phyloP scores from a whole-genome alignment of 805 yeast species.

The Tetrapisispora iriomotensis region DNA sequence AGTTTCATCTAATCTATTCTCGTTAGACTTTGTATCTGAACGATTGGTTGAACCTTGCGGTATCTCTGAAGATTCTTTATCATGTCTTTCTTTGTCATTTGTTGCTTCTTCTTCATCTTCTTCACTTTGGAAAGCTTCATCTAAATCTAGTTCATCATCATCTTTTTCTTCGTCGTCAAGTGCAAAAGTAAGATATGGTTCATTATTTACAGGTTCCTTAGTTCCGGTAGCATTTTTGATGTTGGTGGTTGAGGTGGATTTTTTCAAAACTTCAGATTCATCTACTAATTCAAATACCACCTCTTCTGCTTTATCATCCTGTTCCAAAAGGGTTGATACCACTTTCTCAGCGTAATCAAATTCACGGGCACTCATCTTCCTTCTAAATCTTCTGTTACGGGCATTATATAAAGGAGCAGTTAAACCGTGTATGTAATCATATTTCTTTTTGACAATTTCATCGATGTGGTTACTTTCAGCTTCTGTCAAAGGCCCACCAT shows the following conservation, averaged over 20 bases:
- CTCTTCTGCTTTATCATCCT: constrained; percentile 80
- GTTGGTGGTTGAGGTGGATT: constrained; percentile 14
- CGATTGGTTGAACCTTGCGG: background rate
- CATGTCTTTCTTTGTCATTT: constrained; percentile 4
- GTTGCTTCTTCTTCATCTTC: constrained; percentile 28
- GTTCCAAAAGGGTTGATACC: constrained; percentile 63
- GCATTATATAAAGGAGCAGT: constrained; percentile 72
- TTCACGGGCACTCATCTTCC: constrained; percentile 57
- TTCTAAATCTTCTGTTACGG: constrained; percentile 58
- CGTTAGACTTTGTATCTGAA: background rate
- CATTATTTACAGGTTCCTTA: background rate
- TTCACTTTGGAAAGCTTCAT: constrained; percentile 41
- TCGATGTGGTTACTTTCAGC: constrained; percentile 19
- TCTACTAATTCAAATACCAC: constrained; percentile 68
- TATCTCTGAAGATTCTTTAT: constrained; percentile 6
- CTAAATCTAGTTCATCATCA: constrained; percentile 48
- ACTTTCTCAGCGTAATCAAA: constrained; percentile 69
- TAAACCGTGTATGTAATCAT: constrained; percentile 62
- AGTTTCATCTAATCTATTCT: constrained; percentile 21
- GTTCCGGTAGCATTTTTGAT: constrained; percentile 1
- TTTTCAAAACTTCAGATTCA: constrained; percentile 31
- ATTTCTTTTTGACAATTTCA: constrained; percentile 17
- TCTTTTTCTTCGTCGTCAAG: constrained; percentile 26
- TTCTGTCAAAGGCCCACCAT: constrained; percentile 22
- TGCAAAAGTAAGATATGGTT: constrained; percentile 4